A percentile compares a stretch with the other conserved stretches of the same genome.
Evolutionary conservation across 805 yeast genomes (phyloP).

Genomic region (Ogataea glucozyma): DNA sequence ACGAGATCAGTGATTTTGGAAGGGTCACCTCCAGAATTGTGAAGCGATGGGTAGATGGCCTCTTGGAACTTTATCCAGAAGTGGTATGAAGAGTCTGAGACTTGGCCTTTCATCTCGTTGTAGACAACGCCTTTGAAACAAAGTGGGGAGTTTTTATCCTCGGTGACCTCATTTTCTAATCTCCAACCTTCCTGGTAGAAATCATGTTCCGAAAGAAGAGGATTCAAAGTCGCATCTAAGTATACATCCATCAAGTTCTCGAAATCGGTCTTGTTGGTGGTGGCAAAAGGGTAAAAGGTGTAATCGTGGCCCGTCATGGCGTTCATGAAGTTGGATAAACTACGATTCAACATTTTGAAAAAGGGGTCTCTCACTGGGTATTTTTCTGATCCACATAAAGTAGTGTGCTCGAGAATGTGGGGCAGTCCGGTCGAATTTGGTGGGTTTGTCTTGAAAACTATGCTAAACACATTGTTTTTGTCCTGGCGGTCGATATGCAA

Average conservation of each 20-base stretch:
- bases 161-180: constrained; percentile 66
- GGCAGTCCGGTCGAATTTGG: constrained; percentile 96
- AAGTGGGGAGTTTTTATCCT: constrained; percentile 61
- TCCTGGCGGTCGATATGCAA: constrained; percentile 85
- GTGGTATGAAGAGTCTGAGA: constrained; percentile 82
- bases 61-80: constrained; percentile 84
- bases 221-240: constrained; percentile 82
- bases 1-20: constrained; percentile 67
- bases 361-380: constrained; percentile 97
- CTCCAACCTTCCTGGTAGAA: constrained; percentile 98
- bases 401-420: constrained; percentile 93
- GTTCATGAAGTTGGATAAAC: constrained; percentile 95
- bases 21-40: constrained; percentile 96
- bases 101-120: constrained; percentile 98
- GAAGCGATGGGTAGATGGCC: constrained; percentile 76
- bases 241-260: constrained; percentile 84
- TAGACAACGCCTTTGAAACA: constrained; percentile 93
- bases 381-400: constrained; percentile 88
- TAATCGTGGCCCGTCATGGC: constrained; percentile 99
- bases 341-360: constrained; percentile 93
- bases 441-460: constrained; percentile 91
- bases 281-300: constrained; percentile 94
- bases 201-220: constrained; percentile 74
- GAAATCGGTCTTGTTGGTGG: constrained; percentile 83
- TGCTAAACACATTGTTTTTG: constrained; percentile 81